Base-by-base conservation (phyloP, 805 yeast genomes). In the Kazachstania taianensis region DNA sequence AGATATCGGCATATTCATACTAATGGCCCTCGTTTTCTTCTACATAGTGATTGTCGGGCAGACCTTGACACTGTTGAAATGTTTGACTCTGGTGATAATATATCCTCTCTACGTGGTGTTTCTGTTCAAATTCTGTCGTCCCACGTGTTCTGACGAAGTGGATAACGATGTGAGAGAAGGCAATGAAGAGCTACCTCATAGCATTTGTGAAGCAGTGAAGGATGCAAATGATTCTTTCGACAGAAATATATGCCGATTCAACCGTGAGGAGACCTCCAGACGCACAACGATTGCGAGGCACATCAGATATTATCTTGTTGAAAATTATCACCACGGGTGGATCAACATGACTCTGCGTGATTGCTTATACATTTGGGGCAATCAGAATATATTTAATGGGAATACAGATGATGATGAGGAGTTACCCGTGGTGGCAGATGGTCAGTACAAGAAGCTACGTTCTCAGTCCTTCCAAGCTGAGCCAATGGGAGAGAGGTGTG, bases 1-100 rank as follows among this genome's bases (percentile, higher is more conserved):
- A 41, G 96, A 89, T 53, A 45, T 74, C 0, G 44, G 57, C 0
- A 71, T 81, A 45, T 79, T 85, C 46, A 52, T 71, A 0, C 42
- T 62, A 0, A 63, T 84, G 15, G 61, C 76, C 0, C 28, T 66
- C 15, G 14, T 22, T 1, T 44, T 78, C 6, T 57, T 81, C 0
- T 49, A 78, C n/a, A 42, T 56, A n/a, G 66, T 77, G 32, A 55
- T 81, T 6, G 44, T 62, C 2, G 78, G 73, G 52, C 81, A 81
- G 1, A 55, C 58, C 8, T 59, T 92, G 16, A 64, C 66, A 28
- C 49, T 70, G 10, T 49, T 65, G 55, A 81, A 77, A 45, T 78
- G 94, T 39, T 34, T 70, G 0, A 8, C 14, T 14, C 9, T 28
- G 13, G 30, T 36, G 27, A 28, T 28, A 3, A 20, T 23, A 6